Base-by-base conservation (phyloP, 2,329 filamentous ascomycete genomes). In the Neoarthrinium moseri region DNA sequence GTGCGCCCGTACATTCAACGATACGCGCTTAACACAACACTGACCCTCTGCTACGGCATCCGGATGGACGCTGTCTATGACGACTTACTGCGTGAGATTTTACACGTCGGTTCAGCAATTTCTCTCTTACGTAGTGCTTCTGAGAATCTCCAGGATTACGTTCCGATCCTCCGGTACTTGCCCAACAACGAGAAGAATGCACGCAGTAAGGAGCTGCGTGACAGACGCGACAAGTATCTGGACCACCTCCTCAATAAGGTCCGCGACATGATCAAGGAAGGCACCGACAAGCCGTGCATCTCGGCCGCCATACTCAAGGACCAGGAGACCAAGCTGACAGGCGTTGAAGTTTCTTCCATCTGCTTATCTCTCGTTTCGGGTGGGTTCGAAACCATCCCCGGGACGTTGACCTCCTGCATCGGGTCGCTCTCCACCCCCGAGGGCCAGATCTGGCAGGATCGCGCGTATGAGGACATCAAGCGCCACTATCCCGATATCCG, bases 31-130 rank as follows among this genome's bases (percentile, higher is more conserved):
- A 79, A 78, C 57, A 78, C 75, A 0, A 78, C 74, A 0, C 58
- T 80, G 15, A 80, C 75, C 0, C 65, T 79, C 1, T 78, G 73
- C 53, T 79, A 79, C 42, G 75, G 75, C 0, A 77, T 78, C 30
- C 69, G 75, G 2, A 79, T 80, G 75, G 74, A 78, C 53, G 67
- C 62, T 5, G 71, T 77, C 0, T 77, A 75, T 51, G 77, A 78
- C 43, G 66, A 68, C 1, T 60, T 79, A 37, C 59, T 79, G 7
- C 66, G 74, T 4, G 75, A 78, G 55, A 77, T 80, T 27, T 62
- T 78, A 0, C 62, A 78, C 48, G 75, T 79, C 4, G 75, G 74
- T 1, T 75, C 71, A 0, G 73, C 74, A 0, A 78, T 79, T 38
- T 72, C 67, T 2, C 62, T 78, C 1, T 57, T 79, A 3, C 67